These are phyloP conservation scores for Trichoderma hamatum DNA, from an alignment of 2,329 filamentous ascomycete genomes.

Conservation along the genomic window DNA sequence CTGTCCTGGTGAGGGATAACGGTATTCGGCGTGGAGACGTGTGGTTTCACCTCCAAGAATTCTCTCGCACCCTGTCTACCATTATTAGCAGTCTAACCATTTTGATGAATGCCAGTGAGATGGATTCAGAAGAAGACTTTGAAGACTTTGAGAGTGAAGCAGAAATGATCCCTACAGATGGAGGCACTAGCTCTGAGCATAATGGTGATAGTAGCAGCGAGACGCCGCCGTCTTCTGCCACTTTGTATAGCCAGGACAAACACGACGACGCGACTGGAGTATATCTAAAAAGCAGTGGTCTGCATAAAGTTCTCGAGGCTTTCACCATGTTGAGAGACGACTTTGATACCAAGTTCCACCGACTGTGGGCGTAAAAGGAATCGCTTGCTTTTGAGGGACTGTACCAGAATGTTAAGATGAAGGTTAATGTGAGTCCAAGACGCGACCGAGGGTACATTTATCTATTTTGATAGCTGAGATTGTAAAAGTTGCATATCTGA, in stretches of 20 bases:
- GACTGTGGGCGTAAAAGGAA: conserved; percentile 54
- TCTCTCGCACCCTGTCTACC: conserved; percentile 64
- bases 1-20: conserved; percentile 65
- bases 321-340: conserved; percentile 60
- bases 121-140: conserved; percentile 44
- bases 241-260: conserved; percentile 27
- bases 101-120: conserved; percentile 49
- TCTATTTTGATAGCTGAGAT: background rate
- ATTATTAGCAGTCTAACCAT: conserved; percentile 67
- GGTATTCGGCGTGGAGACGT: conserved; percentile 66
- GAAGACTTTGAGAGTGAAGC: conserved; percentile 48
- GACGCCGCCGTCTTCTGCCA: conserved; percentile 28
- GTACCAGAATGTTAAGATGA: background rate
- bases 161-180: conserved; percentile 1
- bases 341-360: conserved; percentile 66
- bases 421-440: background rate
- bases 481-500: background rate
- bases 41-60: conserved; percentile 71
- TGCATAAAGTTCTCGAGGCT: conserved; percentile 61
- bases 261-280: background rate
- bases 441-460: background rate
- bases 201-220: conserved; percentile 18
- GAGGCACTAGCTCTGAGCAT: background rate
- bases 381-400: background rate
- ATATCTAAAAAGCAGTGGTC: conserved; percentile 46